These are phyloP conservation scores for Leucoagaricus sp. DNA, from an alignment of 1,284 basidiomycete genomes.

Conservation along the genomic window DNA sequence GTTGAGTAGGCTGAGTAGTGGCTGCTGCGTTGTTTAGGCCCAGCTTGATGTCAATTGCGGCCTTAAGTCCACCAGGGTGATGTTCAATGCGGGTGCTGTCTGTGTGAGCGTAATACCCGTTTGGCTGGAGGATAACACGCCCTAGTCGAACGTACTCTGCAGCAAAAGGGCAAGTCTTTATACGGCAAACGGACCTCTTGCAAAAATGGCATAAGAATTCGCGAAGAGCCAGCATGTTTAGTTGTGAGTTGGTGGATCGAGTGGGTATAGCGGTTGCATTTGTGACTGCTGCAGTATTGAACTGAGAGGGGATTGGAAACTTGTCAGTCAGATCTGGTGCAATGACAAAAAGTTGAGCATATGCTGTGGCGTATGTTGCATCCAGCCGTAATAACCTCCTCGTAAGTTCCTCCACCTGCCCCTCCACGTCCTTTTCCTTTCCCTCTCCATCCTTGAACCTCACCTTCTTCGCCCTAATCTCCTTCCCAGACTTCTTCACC, in stretches of 20 bases:
- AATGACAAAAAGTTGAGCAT: slow-evolving; percentile 4
- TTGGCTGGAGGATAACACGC: too few species aligned
- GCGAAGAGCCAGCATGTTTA: background rate
- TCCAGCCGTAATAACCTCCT: slow-evolving; percentile 1
- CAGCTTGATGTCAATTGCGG: background rate
- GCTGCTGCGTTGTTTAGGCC: background rate
- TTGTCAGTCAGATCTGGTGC: background rate
- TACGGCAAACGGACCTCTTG: background rate
- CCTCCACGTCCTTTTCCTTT: background rate
- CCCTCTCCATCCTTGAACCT: slow-evolving; percentile 1
- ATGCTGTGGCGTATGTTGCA: too few species aligned
- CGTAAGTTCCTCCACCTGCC: slow-evolving; percentile 8
- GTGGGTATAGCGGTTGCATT: background rate
- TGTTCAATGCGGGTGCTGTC: slow-evolving; percentile 8
- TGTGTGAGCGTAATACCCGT: background rate
- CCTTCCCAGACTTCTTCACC: background rate
- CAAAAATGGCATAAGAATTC: too few species aligned
- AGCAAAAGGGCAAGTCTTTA: background rate
- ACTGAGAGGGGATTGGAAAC: background rate
- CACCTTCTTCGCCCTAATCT: slow-evolving; percentile 2
- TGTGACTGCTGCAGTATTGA: background rate
- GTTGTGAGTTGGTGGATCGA: too few species aligned
- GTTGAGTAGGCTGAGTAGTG: background rate
- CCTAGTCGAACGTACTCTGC: too few species aligned
- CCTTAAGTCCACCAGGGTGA: slow-evolving; percentile 2